Conservation (phyloP, 306 rosid species). For the Prunus dulcis region DNA sequence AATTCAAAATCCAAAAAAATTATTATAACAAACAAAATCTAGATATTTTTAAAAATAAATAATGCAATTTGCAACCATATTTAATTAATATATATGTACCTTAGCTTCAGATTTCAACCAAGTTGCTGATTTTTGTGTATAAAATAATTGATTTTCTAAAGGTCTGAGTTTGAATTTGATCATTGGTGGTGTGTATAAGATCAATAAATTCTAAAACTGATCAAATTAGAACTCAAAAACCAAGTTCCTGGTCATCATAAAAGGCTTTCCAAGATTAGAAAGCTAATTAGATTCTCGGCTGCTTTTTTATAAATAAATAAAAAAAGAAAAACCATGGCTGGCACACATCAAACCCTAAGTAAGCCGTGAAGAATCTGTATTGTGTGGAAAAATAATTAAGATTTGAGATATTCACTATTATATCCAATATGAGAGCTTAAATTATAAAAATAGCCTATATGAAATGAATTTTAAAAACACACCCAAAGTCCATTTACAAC, state of each 20-base stretch:
- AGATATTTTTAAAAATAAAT: neutral
- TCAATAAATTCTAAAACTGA: neutral
- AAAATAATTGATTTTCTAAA: neutral
- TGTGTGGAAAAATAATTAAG: neutral
- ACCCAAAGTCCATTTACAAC: too few relatives aligned
- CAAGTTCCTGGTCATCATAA: neutral
- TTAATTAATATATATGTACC: neutral
- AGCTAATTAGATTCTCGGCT: neutral
- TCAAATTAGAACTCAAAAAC: neutral
- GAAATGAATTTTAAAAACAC: too few relatives aligned
- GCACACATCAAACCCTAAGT: neutral
- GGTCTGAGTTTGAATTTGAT: neutral
- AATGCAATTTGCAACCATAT: neutral
- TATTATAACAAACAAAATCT: conserved; percentile 1
- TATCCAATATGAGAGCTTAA: too few relatives aligned
- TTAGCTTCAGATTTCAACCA: neutral
- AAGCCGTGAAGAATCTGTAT: conserved; percentile 15
- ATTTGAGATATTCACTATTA: too few relatives aligned
- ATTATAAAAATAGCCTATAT: too few relatives aligned
- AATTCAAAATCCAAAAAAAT: conserved; percentile 16
- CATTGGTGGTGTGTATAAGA: neutral
- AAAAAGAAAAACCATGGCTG: neutral
- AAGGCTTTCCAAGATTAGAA: neutral
- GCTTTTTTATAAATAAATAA: neutral
- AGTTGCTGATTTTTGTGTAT: neutral